phyloP scores from a whole-genome alignment of 2,329 filamentous ascomycete species.

The Penicillium sp. region DNA sequence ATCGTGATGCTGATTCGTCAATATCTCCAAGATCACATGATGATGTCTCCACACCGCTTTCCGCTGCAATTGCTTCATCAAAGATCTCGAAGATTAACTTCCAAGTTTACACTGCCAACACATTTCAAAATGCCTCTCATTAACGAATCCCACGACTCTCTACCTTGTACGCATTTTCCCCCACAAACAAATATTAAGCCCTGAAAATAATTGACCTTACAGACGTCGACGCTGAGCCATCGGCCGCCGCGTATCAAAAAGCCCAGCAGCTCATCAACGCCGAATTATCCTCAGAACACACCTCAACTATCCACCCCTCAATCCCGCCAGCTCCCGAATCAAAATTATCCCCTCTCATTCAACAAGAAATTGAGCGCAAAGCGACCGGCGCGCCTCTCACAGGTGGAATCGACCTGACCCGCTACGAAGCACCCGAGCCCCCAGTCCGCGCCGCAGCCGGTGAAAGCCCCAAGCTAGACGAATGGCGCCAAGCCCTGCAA shows the following conservation, averaged over 20 bases:
- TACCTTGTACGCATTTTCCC: constrained; percentile 67
- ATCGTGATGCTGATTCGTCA: background rate
- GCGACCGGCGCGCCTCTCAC: constrained; percentile 58
- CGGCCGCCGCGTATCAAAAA: constrained; percentile 58
- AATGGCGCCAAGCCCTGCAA: constrained; percentile 53
- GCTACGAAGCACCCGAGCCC: constrained; percentile 77
- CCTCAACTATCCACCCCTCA: constrained; percentile 56
- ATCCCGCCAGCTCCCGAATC: constrained; percentile 56
- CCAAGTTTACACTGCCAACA: background rate
- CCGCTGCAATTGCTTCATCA: background rate
- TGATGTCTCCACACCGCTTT: background rate
- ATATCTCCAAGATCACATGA: background rate
- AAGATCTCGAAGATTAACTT: background rate
- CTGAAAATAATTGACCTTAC: constrained; percentile 15
- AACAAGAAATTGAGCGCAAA: constrained; percentile 68
- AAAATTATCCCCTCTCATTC: constrained; percentile 65
- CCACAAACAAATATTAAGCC: constrained; percentile 5
- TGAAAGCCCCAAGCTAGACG: constrained; percentile 35
- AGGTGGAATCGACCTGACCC: constrained; percentile 69
- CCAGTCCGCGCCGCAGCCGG: constrained; percentile 44
- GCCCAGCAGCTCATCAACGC: constrained; percentile 69
- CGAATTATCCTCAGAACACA: constrained; percentile 58
- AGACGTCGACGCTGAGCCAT: constrained; percentile 81
- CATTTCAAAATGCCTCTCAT: constrained; percentile 62
- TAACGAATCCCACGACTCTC: constrained; percentile 71